These are phyloP conservation scores for Escovopsis sp. DNA, from an alignment of 2,329 filamentous ascomycete species.

Conservation along the genomic window DNA sequence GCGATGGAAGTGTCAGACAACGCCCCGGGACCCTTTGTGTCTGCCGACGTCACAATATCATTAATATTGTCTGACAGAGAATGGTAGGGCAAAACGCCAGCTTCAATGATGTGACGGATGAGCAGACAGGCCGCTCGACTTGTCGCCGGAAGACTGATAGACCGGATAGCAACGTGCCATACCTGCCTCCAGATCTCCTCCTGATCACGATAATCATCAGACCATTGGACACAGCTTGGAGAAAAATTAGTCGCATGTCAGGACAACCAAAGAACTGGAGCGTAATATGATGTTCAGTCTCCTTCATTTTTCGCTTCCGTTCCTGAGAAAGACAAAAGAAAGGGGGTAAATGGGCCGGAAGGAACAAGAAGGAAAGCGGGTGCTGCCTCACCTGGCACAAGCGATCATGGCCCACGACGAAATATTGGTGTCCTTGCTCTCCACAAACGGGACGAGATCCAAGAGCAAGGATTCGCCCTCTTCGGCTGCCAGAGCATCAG, in stretches of 20 bases:
- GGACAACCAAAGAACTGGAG: too few relatives aligned
- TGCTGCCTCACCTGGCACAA: slow-evolving; percentile 50
- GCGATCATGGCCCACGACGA: slow-evolving; percentile 75
- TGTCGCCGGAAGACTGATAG: slow-evolving; percentile 51
- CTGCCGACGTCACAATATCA: slow-evolving; percentile 58
- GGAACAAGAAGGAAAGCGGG: neutral
- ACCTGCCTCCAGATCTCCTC: slow-evolving; percentile 5
- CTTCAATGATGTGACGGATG: slow-evolving; percentile 51
- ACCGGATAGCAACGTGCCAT: slow-evolving; percentile 36
- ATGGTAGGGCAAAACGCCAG: slow-evolving; percentile 50
- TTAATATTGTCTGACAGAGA: slow-evolving; percentile 54
- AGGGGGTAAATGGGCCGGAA: too few relatives aligned
- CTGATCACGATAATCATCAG: slow-evolving; percentile 19
- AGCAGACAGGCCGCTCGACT: slow-evolving; percentile 67
- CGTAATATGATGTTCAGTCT: too few relatives aligned
- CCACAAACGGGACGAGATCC: slow-evolving; percentile 41
- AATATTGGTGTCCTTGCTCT: slow-evolving; percentile 51
- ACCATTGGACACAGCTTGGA: slow-evolving; percentile 17
- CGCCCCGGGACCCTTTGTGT: slow-evolving; percentile 63
- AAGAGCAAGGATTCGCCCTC: slow-evolving; percentile 40
- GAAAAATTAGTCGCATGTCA: neutral
- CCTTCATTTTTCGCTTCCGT: too few relatives aligned
- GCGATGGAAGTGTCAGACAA: slow-evolving; percentile 66
- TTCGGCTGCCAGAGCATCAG: slow-evolving; percentile 29
- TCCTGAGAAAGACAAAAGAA: too few relatives aligned